Evolutionary conservation across 2,329 filamentous ascomycete genomes (phyloP), one percentile per base, ranked within the genome.

Genomic region (Pseudohalonectria lignicola): DNA sequence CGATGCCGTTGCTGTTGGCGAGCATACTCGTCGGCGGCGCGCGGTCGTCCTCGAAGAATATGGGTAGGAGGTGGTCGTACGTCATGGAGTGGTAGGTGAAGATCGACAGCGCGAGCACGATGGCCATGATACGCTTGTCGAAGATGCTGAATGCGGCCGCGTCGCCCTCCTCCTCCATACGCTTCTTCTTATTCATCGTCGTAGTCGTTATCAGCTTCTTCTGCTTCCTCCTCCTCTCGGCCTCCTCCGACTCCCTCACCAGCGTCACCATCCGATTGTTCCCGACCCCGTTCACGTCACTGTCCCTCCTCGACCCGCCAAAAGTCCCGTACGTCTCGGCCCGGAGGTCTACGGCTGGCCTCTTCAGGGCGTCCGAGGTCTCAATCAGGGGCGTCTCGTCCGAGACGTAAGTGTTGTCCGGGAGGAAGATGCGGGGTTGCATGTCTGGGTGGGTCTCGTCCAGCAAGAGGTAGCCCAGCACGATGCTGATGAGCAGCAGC

Each of bases 1-100:
- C 17, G 29, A 39, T 10, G 19, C 51, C 43, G 16, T 28, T 12
- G 48, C 43, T 2, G 47, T 48, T 31, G 56, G 43, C 18, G 60
- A 45, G 5, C n/a, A n/a, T 16, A 9, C 20, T 18, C 16, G 63
- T 54, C 31, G 63, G 57, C 19, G 59, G 54, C 44, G 60, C 62
- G 21, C 74, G 71, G 30, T 78, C 70, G 49, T 94, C 87, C 56
- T 95, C 87, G 37, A 94, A 76, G 61, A 94, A 95, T 42, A 95
- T 94, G 7, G 88, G 88, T 39, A 94, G 69, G 1, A 95, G 71
- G 54, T 94, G 85, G 53, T 95, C 90, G 59, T 86, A 95, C 1
- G 83, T 87, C 87, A 95, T 95, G 28, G 82, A 86, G 60, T 95
- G 88, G 55, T 94, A 94, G 4, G 86, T 92, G 62, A 94, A 94